Evolutionary conservation across 768 basidiomycete species (phyloP), one percentile per base, ranked within the genome.

Genomic region (Termitomyces sp.): DNA sequence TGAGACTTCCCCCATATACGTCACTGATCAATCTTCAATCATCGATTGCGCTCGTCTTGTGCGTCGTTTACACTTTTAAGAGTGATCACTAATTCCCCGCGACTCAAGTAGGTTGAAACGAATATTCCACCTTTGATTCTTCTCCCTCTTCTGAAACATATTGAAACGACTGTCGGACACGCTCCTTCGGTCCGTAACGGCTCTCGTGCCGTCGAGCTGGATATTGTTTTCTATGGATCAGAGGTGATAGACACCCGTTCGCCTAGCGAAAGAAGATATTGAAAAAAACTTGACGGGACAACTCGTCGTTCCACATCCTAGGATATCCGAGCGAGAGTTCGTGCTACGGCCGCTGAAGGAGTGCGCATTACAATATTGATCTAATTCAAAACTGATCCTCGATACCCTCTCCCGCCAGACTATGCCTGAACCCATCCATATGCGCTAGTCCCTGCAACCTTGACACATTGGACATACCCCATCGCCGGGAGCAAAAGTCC

Each of bases 1-100:
- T 67, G 89, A 98, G 70, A 94, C 89, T 19, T 78, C 86, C 11
- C 92, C 97, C 0, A 98, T 99, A 96, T 98, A 99, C 67, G 88
- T 96, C 43, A 82, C 82, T 11, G 87, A 97, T 56, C 97, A 99
- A 68, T 89, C 87, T 12, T 73, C 77, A 37, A 98, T 98, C 71
- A 80, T 89, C 57, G 98, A 98, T 64, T 89, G 91, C 61, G 91
- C 91, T n/a, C 89, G 93, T 59, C 74, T 93, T 70, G 95, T 96
- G 59, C 56, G 90, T 77, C 41, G 51, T 46, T 46, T 47, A 28
- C 45, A 40, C 41, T 45, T 26, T 47, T 40, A 15, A 53, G 50
- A 42, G 19, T 7, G 15, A 6, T n/a, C 37, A 53, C 26, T 45
- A 15, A 23, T 55, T 4, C 50, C 33, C 9, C 31, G 35, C 49